Conservation (phyloP, 306 rosid genomes). For the Begonia masoniana region DNA sequence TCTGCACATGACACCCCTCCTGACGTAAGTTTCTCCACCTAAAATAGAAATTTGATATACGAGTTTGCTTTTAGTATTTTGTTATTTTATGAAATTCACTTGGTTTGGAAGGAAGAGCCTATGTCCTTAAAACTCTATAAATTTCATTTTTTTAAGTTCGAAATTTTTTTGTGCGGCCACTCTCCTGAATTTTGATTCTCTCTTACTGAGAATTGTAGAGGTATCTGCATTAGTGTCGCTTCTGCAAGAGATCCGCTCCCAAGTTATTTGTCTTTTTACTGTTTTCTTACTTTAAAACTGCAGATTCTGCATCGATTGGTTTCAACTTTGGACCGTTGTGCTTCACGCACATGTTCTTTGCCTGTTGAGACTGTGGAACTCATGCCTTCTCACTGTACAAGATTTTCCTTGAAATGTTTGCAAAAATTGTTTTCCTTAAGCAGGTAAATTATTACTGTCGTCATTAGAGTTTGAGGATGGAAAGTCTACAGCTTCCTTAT, state of each 20-base stretch:
- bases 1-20: constrained; percentile 59
- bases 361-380: constrained; percentile 92
- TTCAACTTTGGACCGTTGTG: constrained; percentile 89
- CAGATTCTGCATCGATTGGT: constrained; percentile 73
- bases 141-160: neutral
- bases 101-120: too few relatives aligned
- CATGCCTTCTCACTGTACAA: constrained; percentile 86
- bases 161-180: neutral
- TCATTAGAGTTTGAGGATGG: constrained; percentile 7
- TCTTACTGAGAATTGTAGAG: too few relatives aligned
- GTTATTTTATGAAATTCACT: neutral
- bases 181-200: too few relatives aligned
- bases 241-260: too few relatives aligned
- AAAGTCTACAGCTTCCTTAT: neutral
- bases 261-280: neutral
- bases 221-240: too few relatives aligned
- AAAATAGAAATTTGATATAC: neutral
- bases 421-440: constrained; percentile 87
- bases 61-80: neutral
- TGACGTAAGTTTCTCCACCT: constrained; percentile 48
- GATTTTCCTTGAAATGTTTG: constrained; percentile 83
- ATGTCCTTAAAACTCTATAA: neutral
- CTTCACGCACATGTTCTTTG: constrained; percentile 82
- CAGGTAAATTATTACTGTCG: constrained; percentile 39
- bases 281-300: constrained; percentile 8